Conservation (phyloP, 176 grass and related monocot species). For the Musa acuminata region DNA sequence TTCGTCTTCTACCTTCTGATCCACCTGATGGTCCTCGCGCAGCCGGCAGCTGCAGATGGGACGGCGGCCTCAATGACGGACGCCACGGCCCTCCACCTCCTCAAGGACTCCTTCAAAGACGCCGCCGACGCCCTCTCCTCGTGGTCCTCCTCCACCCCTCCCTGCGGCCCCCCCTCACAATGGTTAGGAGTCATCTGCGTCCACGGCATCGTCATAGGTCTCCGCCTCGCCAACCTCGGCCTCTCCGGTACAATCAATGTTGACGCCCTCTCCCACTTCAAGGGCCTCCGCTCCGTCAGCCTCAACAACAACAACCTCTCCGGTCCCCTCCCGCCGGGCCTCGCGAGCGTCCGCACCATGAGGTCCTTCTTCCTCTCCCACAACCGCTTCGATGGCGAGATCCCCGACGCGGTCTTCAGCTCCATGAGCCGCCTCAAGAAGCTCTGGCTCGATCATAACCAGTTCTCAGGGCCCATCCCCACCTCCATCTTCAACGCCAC, state of each 20-base stretch:
- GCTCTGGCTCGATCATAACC: conserved; percentile 70
- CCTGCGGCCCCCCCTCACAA: no score
- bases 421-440: conserved; percentile 60
- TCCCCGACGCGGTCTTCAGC: conserved; percentile 51
- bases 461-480: conserved; percentile 42
- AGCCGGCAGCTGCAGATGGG: no score
- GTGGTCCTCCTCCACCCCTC: conserved; percentile 2
- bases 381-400: conserved; percentile 48
- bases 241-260: no score
- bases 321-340: conserved; percentile 42
- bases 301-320: conserved; percentile 49
- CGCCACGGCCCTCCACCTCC: not conserved
- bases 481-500: conserved; percentile 35
- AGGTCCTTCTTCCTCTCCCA: conserved; percentile 67
- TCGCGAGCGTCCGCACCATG: conserved; percentile 40
- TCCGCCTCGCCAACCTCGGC: no score
- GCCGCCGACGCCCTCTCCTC: not conserved
- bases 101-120: conserved; percentile 1
- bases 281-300: conserved; percentile 50
- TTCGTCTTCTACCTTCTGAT: conserved; percentile 6
- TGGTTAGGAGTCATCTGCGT: no score
- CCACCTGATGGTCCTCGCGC: not conserved
- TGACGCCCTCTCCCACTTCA: not conserved
- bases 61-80: no score
- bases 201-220: no score